Conservation (phyloP, 2,329 filamentous ascomycete genomes). For the Fusarium verrucosum region DNA sequence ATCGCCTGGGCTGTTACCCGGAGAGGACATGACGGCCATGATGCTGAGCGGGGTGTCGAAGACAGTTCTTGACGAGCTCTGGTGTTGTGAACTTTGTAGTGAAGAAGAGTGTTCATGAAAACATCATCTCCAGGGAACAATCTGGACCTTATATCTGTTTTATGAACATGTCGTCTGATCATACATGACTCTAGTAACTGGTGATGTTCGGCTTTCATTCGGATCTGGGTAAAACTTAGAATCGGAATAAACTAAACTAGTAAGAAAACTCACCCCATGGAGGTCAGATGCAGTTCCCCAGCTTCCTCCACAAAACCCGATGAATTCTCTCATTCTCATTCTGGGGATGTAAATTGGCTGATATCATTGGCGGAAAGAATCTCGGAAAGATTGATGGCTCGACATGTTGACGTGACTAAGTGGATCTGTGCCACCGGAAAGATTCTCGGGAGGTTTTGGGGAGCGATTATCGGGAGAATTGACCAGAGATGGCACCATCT, state of each 20-base stretch:
- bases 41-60: neutral
- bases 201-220: neutral
- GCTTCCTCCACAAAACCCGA: constrained; percentile 12
- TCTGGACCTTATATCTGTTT: constrained; percentile 11
- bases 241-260: neutral
- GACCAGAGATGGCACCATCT: neutral
- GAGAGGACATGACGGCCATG: constrained; percentile 2
- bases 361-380: neutral
- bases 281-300: constrained; percentile 20
- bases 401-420: neutral
- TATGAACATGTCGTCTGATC: neutral
- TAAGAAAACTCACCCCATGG: constrained; percentile 15
- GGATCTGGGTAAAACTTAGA: neutral
- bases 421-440: neutral
- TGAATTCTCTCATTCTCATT: constrained; percentile 3
- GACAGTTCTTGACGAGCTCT: neutral
- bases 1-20: neutral
- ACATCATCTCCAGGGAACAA: neutral
- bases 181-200: neutral
- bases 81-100: neutral
- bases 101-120: no score
- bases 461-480: neutral
- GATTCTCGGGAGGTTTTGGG: constrained; percentile 11
- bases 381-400: neutral
- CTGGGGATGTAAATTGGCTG: neutral